Percentiles rank a stretch among this genome's conserved stretches.
These are phyloP conservation scores for Blumeriella jaapii DNA, from an alignment of 2,329 filamentous ascomycete species.

Conservation along the genomic window DNA sequence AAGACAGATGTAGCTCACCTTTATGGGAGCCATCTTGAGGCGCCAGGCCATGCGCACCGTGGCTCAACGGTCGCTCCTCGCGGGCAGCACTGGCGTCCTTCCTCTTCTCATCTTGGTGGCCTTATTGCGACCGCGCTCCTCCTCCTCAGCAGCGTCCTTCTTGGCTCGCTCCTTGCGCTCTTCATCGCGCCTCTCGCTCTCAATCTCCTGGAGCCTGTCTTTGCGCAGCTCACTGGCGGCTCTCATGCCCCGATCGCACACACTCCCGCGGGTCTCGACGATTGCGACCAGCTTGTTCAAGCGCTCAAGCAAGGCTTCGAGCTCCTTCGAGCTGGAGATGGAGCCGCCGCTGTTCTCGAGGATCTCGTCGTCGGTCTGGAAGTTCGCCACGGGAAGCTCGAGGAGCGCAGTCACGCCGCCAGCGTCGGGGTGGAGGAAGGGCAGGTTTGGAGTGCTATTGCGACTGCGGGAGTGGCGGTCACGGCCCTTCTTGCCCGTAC, in stretches of 20 bases:
- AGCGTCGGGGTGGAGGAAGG: conserved; percentile 19
- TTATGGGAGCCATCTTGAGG: conserved; percentile 52
- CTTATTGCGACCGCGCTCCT: conserved; percentile 36
- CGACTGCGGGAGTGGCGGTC: conserved; percentile 57
- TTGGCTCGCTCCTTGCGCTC: conserved; percentile 33
- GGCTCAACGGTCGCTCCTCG: conserved; percentile 46
- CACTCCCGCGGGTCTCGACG: conserved; percentile 54
- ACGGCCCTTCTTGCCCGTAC: conserved; percentile 53
- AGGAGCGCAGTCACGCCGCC: conserved; percentile 51
- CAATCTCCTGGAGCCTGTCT: conserved; percentile 43
- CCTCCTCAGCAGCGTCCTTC: conserved; percentile 33
- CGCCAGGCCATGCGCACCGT: conserved; percentile 51
- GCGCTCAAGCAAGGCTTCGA: conserved; percentile 51
- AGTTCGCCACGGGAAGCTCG: conserved; percentile 47
- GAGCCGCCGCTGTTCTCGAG: conserved; percentile 49
- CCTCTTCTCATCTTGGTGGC: conserved; percentile 61
- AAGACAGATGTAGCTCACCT: conserved; percentile 32
- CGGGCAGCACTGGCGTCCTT: conserved; percentile 54
- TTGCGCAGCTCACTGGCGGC: conserved; percentile 56
- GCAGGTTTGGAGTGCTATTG: conserved; percentile 60
- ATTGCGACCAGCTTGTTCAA: conserved; percentile 53
- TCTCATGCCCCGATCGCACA: conserved; percentile 64
- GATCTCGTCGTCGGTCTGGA: conserved; percentile 57
- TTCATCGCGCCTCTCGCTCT: conserved; percentile 35
- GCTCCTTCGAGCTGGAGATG: conserved; percentile 51